A percentile compares a stretch with the other conserved stretches of the same genome.
Conservation (phyloP, 2,329 filamentous ascomycete genomes). For the Arthrobotrys iridis region DNA sequence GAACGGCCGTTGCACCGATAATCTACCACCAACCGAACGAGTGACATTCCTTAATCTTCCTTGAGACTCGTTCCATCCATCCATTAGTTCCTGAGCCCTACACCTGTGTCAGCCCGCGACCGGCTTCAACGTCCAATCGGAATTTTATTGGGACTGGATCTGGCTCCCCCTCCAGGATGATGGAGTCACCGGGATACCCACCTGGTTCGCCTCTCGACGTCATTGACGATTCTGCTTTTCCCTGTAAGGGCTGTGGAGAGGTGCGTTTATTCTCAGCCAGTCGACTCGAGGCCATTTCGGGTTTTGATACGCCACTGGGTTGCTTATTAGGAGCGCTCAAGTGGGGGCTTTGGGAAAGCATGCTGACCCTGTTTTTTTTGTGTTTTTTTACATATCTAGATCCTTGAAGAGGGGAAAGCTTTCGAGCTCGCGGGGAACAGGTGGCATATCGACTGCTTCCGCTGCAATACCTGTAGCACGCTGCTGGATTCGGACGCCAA, state of each 20-base stretch:
- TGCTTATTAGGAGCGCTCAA: background rate
- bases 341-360: slow-evolving; percentile 20
- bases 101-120: background rate
- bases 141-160: background rate
- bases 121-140: background rate
- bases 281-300: background rate
- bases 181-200: slow-evolving; percentile 57
- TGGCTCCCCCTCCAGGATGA: slow-evolving; percentile 27
- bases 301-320: background rate
- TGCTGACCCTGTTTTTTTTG: slow-evolving; percentile 36
- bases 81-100: background rate
- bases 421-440: slow-evolving; percentile 95
- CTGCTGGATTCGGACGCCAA: slow-evolving; percentile 98
- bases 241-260: slow-evolving; percentile 93
- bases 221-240: slow-evolving; percentile 80
- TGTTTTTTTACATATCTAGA: slow-evolving; percentile 67
- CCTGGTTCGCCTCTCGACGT: slow-evolving; percentile 64
- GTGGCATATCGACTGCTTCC: slow-evolving; percentile 99
- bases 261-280: slow-evolving; percentile 63
- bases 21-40: background rate
- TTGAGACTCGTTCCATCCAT: background rate
- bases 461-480: slow-evolving; percentile 93
- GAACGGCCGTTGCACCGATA: background rate
- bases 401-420: slow-evolving; percentile 97
- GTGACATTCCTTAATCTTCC: background rate